Evolutionary conservation across 352 stramenopile genomes (phyloP), one percentile per base, ranked within the genome.

Genomic region (Globisporangium takayamanum): DNA sequence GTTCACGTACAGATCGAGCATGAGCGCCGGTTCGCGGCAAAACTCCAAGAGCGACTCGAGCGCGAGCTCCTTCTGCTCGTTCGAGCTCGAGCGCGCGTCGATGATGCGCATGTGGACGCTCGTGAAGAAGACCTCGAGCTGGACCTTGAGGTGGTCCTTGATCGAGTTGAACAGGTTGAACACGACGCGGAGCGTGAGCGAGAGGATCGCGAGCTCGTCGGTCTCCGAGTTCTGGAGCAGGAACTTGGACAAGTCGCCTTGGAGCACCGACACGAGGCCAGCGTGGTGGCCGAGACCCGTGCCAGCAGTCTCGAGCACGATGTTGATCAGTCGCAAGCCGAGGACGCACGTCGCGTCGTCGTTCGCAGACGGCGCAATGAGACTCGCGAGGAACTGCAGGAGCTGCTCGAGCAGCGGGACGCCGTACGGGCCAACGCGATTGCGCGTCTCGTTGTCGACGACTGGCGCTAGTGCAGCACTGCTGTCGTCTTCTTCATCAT

Each of bases 91-190:
- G n/a, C 78, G 81, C 30, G 74, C 88, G 71, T 94, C 79, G 80
- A 91, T 88, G 46, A 98, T 96, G 37, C 94, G 79, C 72, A 99
- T 89, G 75, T 99, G 96, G 22, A 99, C 94, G 51, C 83, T 97
- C 18, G 93, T 98, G 63, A 99, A 94, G 66, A 99, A 99, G 0
- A 99, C 95, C 73, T 99, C 97, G 42, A 99, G 83, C 66, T 99
- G 97, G 20, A 99, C 92, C 58, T 99, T 99, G 7, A 99, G 67
- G 61, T 99, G 94, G 67, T 98, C 93, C 66, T 98, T 98, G 72
- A 99, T 98, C 52, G 90, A 98, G 67, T 99, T 98, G 75, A 99
- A 99, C 14, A 99, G 79, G 69, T 99, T 99, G 62, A 99, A 99
- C 59, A 99, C 97, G 12, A 99, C 96, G 37, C 97, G 85, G 41